Evolutionary conservation across 148 eudicot species (phyloP).

Genomic region (Rhododendron simsii): DNA sequence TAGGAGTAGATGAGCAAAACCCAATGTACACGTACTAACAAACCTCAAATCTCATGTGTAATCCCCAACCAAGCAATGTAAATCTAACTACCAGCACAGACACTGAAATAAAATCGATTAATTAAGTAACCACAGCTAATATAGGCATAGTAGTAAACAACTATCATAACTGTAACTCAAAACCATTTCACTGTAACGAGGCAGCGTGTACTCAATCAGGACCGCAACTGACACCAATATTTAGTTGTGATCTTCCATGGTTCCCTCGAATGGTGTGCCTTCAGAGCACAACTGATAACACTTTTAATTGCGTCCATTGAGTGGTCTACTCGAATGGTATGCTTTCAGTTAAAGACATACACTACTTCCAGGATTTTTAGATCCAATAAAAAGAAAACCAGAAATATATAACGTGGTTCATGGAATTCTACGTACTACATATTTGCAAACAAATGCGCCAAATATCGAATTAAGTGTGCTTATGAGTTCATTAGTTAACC

Average conservation of each 20-base stretch:
- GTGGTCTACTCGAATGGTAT: background rate
- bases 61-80: background rate
- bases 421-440: no score
- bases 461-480: background rate
- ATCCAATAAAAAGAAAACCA: background rate
- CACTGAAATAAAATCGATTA: background rate
- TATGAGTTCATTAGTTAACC: background rate
- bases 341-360: background rate
- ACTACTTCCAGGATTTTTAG: background rate
- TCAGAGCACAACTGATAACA: background rate
- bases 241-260: background rate
- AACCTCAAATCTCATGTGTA: background rate
- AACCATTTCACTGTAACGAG: background rate
- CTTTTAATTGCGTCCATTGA: background rate
- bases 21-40: background rate
- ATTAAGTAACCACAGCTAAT: background rate
- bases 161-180: background rate
- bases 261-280: background rate
- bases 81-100: background rate
- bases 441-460: background rate
- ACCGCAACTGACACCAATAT: background rate
- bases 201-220: background rate
- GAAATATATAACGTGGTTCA: no score
- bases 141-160: background rate
- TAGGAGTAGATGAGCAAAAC: background rate